phyloP scores from a whole-genome alignment of 176 grass and related monocot genomes.

The Cenchrus americanus region DNA sequence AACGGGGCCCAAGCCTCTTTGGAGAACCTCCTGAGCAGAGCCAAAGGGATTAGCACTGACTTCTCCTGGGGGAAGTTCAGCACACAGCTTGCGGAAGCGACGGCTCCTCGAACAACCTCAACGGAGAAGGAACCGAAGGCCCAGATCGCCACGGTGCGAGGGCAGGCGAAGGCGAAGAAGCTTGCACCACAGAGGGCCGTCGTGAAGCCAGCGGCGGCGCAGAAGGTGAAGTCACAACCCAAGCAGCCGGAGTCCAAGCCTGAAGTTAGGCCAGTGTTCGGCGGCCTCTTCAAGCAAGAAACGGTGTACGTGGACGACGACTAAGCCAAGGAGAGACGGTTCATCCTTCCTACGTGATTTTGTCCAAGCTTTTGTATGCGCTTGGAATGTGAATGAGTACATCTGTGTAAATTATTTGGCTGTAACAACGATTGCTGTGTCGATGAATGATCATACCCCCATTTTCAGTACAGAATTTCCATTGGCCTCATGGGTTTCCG shows the following conservation, averaged over 20 bases:
- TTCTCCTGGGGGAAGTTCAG: constrained; percentile 85
- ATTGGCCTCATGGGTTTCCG: neutral
- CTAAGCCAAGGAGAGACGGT: constrained; percentile 33
- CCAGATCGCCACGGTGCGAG: constrained; percentile 80
- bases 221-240: constrained; percentile 53
- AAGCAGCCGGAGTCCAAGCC: constrained; percentile 57
- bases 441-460: neutral
- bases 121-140: constrained; percentile 55
- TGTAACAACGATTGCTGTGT: constrained; percentile 7
- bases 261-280: constrained; percentile 80
- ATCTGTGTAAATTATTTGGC: constrained; percentile 24
- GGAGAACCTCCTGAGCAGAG: constrained; percentile 58
- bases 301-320: constrained; percentile 85
- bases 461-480: constrained; percentile 11
- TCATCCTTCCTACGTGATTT: constrained; percentile 26
- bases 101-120: constrained; percentile 12
- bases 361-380: constrained; percentile 19
- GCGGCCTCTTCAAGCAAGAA: constrained; percentile 97
- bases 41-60: constrained; percentile 59
- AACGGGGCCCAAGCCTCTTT: constrained; percentile 49
- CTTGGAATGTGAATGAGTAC: constrained; percentile 30
- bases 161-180: constrained; percentile 80
- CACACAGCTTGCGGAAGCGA: constrained; percentile 49
- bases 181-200: constrained; percentile 74
- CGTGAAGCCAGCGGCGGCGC: constrained; percentile 57